Conservation (phyloP, 306 rosid species). For the Neltuma alba region DNA sequence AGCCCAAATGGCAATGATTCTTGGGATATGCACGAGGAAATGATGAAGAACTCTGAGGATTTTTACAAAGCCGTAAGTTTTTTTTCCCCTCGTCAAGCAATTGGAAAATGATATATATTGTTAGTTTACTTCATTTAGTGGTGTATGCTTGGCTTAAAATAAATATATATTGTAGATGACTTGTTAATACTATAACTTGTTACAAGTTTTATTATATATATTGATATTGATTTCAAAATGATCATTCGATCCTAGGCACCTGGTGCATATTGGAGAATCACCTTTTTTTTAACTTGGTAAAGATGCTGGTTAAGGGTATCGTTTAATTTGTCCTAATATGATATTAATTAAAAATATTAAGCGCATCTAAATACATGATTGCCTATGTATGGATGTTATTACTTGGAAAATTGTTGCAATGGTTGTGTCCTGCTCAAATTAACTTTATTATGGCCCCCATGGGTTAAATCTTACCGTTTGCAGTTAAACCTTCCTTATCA, state of each 20-base stretch:
- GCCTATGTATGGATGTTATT: not conserved
- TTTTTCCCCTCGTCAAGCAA: conserved; percentile 6
- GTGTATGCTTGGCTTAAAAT: conserved; percentile 6
- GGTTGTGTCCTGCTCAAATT: conserved; percentile 21
- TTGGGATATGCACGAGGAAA: conserved; percentile 96
- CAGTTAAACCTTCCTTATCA: conserved; percentile 89
- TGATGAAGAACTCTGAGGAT: conserved; percentile 90
- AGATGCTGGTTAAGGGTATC: not conserved
- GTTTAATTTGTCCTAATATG: not conserved
- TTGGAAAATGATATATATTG: conserved; percentile 11
- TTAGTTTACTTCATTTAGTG: not conserved
- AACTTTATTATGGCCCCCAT: not conserved
- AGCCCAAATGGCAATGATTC: conserved; percentile 83
- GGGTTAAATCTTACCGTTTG: conserved; percentile 17
- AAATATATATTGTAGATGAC: not conserved
- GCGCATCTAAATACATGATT: not conserved
- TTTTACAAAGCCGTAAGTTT: conserved; percentile 67
- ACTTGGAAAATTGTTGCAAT: conserved; percentile 7
- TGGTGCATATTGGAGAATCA: not conserved
- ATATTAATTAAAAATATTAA: not conserved
- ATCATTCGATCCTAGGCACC: not conserved
- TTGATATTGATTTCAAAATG: not conserved
- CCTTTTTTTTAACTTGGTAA: conserved; percentile 8
- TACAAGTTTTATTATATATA: not conserved
- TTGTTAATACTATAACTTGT: not conserved